Evolutionary conservation across 2,329 filamentous ascomycete genomes (phyloP).

Genomic region (Fusarium xyrophilum): DNA sequence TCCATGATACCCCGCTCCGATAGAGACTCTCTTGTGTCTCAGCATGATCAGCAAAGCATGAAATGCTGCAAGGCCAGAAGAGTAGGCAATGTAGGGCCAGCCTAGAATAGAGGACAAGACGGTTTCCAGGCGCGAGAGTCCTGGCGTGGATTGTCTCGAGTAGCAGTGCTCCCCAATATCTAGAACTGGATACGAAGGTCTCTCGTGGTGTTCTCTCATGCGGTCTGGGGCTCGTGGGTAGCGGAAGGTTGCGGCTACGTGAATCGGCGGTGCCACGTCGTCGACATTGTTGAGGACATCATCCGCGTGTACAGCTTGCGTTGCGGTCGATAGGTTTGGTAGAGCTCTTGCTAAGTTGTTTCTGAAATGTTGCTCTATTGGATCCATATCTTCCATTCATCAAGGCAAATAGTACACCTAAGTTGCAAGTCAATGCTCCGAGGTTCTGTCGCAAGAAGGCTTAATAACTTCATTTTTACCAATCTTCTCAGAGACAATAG

Average conservation of each 20-base stretch:
- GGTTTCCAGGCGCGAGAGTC: constrained; percentile 82
- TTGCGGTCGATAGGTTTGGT: neutral
- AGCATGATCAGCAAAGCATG: constrained; percentile 84
- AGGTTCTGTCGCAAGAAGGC: no score
- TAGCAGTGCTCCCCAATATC: constrained; percentile 67
- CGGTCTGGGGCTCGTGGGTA: neutral
- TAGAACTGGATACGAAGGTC: neutral
- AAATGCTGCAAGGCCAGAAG: constrained; percentile 84
- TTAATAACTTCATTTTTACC: no score
- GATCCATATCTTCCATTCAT: neutral
- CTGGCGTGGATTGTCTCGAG: constrained; percentile 79
- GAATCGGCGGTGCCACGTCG: neutral
- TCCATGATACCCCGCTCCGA: constrained; percentile 89
- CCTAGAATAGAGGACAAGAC: constrained; percentile 78
- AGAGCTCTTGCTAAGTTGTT: neutral
- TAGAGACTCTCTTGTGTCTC: constrained; percentile 81
- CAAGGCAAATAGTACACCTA: no score
- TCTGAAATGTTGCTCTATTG: neutral
- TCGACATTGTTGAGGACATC: neutral
- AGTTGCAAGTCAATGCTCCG: no score
- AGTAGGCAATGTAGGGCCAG: constrained; percentile 76
- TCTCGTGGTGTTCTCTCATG: neutral
- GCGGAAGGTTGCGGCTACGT: neutral
- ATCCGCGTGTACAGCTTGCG: neutral
- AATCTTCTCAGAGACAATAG: no score